phyloP scores from a whole-genome alignment of 1,284 basidiomycete species.

The Laetiporus sulphureus region DNA sequence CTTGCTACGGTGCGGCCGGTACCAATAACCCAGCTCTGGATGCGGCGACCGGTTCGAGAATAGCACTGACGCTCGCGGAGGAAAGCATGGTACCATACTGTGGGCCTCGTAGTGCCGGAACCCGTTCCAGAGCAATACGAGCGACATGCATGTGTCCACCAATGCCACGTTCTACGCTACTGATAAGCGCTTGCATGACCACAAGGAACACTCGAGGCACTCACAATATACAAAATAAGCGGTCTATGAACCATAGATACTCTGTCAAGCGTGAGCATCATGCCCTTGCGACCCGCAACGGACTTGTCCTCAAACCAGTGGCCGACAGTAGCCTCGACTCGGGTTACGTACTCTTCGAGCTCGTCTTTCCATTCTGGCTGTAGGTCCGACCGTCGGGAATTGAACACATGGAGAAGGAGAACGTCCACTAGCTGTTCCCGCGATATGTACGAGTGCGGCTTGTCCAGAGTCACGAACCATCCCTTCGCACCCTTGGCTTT shows the following conservation, averaged over 20 bases:
- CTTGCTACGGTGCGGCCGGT: constrained; percentile 37
- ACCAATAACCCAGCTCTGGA: constrained; percentile 47
- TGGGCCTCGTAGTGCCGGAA: background rate
- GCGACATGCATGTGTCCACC: background rate
- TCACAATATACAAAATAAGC: constrained; percentile 40
- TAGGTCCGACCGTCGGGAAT: too few relatives aligned
- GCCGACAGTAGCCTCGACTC: constrained; percentile 28
- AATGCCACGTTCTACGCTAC: background rate
- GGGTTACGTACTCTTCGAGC: constrained; percentile 30
- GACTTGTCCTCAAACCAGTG: constrained; percentile 28
- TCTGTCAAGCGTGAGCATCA: constrained; percentile 44
- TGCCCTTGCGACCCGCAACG: constrained; percentile 27
- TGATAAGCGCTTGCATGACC: background rate
- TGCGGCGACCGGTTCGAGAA: constrained; percentile 32
- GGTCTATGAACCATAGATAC: constrained; percentile 45
- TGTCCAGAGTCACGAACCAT: too few relatives aligned
- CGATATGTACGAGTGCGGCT: too few relatives aligned
- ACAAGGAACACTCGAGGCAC: background rate
- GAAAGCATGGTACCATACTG: background rate
- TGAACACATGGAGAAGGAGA: too few relatives aligned
- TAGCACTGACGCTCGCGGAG: constrained; percentile 30
- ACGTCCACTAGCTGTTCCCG: too few relatives aligned
- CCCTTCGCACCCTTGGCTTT: too few relatives aligned
- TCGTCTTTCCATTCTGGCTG: constrained; percentile 11
- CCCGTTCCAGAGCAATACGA: background rate